Base-by-base conservation (phyloP, 768 basidiomycete species). In the Candolleomyces eurysporus region DNA sequence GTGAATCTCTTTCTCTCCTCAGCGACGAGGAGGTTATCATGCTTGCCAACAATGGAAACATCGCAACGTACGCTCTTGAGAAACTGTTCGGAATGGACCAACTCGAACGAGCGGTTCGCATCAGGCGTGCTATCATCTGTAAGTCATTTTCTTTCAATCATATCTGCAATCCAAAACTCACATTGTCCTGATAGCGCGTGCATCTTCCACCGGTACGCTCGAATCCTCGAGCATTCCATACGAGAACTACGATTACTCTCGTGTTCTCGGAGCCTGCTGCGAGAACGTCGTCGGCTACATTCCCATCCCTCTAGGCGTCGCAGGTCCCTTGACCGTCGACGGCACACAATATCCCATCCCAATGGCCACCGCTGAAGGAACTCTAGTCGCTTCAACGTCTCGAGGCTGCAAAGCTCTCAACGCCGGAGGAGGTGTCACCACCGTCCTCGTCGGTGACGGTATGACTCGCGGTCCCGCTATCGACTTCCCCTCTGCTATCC, bases 301-400 rank as follows among this genome's bases (percentile, higher is more conserved):
- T 72, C 97, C 96, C 96, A 97, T 17, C 5, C 36, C 36, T 36
- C 36, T 36, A 1, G 36, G 36, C 26, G 36, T 36, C 36, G 36
- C 36, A 2, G 97, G 97, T 2, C 97, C 97, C 3, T 86, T 99
- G 39, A 91, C 85, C 48, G 84, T 99, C 69, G 96, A 99, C 67
- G 94, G 92, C 31, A 77, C 83, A 46, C 75, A 88, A 50, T 87
- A 88, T 67, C 96, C 88, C 43, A 96, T 99, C 68, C 97, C 97
- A 9, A 98, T 99, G 97, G 97, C 97, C 49, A 99, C 97, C 4
- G 96, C 97, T n/a, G 97, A 99, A 73, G 97, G 97, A 61, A 98
- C 97, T 0, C 86, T 99, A 58, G 96, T 36, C 36, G 36, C 36
- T 11, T 36, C 36, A 11, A 36, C 36, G 3, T 36, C 36, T 11